Conservation (phyloP, 2,329 filamentous ascomycete genomes). For the Phyllosticta citrichinensis region DNA sequence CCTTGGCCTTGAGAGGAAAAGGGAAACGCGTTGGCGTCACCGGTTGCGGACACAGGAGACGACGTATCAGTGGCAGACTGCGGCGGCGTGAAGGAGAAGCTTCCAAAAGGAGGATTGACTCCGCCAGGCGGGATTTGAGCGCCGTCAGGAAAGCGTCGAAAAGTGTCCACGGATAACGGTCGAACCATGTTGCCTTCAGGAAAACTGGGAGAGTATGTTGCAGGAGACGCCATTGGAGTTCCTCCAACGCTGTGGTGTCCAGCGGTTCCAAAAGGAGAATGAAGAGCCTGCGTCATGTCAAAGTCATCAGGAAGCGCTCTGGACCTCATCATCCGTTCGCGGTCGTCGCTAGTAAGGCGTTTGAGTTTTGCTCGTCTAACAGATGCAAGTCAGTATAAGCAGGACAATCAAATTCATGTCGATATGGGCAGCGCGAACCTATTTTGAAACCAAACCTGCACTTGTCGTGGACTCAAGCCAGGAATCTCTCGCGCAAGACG, state of each 20-base stretch:
- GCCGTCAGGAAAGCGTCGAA: constrained; percentile 53
- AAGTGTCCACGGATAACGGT: constrained; percentile 57
- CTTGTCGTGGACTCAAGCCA: constrained; percentile 80
- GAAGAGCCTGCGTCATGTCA: constrained; percentile 49
- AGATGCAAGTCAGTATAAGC: neutral
- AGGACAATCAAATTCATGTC: neutral
- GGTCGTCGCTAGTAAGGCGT: constrained; percentile 50
- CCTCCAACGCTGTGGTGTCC: constrained; percentile 28
- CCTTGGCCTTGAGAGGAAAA: constrained; percentile 27
- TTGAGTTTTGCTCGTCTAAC: constrained; percentile 51
- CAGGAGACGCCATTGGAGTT: constrained; percentile 39
- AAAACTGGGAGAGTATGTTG: constrained; percentile 29
- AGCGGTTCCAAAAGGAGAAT: constrained; percentile 41
- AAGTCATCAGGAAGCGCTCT: constrained; percentile 50
- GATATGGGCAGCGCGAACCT: constrained; percentile 43
- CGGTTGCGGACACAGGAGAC: constrained; percentile 33
- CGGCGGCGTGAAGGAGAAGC: constrained; percentile 53
- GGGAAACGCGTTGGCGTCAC: constrained; percentile 31
- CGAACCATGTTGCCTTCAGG: constrained; percentile 53
- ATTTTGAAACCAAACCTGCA: constrained; percentile 98
- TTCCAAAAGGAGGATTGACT: constrained; percentile 57
- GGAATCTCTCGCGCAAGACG: constrained; percentile 82
- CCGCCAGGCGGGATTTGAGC: constrained; percentile 58
- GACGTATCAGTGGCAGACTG: constrained; percentile 39
- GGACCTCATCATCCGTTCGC: constrained; percentile 51